These are phyloP conservation scores for Austropuccinia psidii DNA, from an alignment of 1,284 basidiomycete genomes.

Conservation along the genomic window DNA sequence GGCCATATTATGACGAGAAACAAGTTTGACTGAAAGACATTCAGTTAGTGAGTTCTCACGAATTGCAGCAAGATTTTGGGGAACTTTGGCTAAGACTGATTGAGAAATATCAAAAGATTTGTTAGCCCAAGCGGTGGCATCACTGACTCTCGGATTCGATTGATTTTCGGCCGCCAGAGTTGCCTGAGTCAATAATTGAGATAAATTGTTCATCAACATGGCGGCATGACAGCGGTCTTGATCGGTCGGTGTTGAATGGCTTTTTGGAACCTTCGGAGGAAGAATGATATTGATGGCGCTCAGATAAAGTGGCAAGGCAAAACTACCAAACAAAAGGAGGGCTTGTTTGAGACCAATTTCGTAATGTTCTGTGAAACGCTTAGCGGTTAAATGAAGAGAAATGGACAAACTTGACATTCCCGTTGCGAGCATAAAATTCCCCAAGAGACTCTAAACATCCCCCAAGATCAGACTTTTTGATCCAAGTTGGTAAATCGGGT, in stretches of 20 bases:
- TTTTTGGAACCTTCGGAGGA: neutral
- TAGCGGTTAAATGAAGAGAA: neutral
- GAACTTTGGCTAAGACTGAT: neutral
- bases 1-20: neutral
- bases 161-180: no score
- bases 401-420: neutral
- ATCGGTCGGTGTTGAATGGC: neutral
- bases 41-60: neutral
- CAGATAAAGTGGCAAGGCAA: neutral
- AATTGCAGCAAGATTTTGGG: neutral
- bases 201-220: neutral
- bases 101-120: neutral
- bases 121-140: neutral
- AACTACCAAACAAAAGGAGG: no score
- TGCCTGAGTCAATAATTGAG: neutral
- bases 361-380: no score
- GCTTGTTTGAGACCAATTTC: no score
- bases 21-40: neutral
- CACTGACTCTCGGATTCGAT: no score
- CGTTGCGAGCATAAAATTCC: neutral
- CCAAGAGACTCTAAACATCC: neutral
- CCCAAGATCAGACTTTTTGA: neutral
- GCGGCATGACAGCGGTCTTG: neutral
- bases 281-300: neutral
- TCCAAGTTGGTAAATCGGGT: neutral